Percentiles rank a stretch among this genome's conserved stretches.
Evolutionary conservation across 139 green algal genomes (phyloP).

Genomic region (Zygnema circumcarinatum): DNA sequence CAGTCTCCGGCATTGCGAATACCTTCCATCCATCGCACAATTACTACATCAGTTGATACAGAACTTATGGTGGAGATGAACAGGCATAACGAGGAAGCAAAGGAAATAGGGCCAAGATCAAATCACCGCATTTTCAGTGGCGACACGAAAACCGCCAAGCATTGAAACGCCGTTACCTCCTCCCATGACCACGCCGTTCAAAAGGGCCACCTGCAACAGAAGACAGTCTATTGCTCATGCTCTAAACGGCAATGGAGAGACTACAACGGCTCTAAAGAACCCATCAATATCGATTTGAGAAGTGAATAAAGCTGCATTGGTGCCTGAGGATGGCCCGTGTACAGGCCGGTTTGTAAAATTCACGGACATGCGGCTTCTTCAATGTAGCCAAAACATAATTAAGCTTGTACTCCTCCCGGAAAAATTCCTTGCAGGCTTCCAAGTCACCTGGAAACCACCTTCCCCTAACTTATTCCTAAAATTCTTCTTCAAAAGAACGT

Average conservation of each 20-base stretch:
- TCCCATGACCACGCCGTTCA: slow-evolving; percentile 94
- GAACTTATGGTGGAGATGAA: background rate
- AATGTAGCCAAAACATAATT: slow-evolving; percentile 52
- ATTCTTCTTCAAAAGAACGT: background rate
- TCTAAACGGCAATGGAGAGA: no score
- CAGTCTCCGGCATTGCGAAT: slow-evolving; percentile 97
- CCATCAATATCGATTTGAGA: no score
- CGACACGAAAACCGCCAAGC: slow-evolving; percentile 85
- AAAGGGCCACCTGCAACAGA: slow-evolving; percentile 74
- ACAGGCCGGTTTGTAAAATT: no score
- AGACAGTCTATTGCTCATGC: background rate
- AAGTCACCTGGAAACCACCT: slow-evolving; percentile 23
- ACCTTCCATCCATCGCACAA: slow-evolving; percentile 57
- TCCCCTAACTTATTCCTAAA: background rate
- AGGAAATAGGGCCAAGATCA: background rate
- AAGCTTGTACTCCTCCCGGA: slow-evolving; percentile 52
- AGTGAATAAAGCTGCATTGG: no score
- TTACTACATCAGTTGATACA: slow-evolving; percentile 31
- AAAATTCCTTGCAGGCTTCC: slow-evolving; percentile 39
- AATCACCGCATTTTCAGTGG: slow-evolving; percentile 70
- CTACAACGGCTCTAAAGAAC: no score
- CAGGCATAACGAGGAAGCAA: no score
- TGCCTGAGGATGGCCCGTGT: no score
- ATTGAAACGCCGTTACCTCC: slow-evolving; percentile 87
- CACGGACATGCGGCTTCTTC: slow-evolving; percentile 49